phyloP scores from a whole-genome alignment of 139 green algal species.

The Astrephomene gubernaculifera region DNA sequence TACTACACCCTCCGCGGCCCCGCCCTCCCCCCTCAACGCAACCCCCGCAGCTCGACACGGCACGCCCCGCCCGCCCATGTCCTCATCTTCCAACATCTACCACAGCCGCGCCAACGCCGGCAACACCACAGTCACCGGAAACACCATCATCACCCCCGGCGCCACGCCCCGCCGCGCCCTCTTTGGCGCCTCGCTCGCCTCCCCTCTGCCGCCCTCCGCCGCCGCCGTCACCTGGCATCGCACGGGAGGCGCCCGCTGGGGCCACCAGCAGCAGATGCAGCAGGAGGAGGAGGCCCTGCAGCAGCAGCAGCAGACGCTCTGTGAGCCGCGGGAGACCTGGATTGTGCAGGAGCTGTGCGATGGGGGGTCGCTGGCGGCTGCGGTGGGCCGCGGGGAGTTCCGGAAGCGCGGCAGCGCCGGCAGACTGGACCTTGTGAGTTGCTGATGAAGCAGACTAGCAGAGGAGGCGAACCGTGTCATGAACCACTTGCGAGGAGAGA shows the following conservation, averaged over 20 bases:
- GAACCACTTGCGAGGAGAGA: too few species aligned
- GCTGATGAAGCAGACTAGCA: too few species aligned
- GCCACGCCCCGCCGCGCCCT: background rate
- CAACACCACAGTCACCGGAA: background rate
- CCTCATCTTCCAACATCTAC: background rate
- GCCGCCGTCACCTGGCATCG: too few species aligned
- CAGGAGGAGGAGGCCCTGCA: background rate
- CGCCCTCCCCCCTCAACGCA: too few species aligned
- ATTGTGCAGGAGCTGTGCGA: slow-evolving; percentile 59
- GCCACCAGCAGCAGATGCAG: background rate
- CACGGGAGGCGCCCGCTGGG: too few species aligned
- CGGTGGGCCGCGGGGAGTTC: slow-evolving; percentile 14
- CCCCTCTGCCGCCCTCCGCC: too few species aligned
- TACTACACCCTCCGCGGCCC: too few species aligned
- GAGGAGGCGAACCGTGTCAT: too few species aligned
- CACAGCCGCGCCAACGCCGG: background rate
- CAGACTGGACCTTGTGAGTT: background rate
- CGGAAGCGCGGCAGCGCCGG: background rate
- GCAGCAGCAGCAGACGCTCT: background rate
- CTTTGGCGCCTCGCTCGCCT: background rate
- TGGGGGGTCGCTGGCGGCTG: slow-evolving; percentile 33
- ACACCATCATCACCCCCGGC: background rate
- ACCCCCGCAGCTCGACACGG: background rate
- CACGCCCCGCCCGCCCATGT: slow-evolving; percentile 11
- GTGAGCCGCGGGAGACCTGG: slow-evolving; percentile 20